Base-by-base conservation (phyloP, 2,329 filamentous ascomycete species). In the Phoma herbarum region DNA sequence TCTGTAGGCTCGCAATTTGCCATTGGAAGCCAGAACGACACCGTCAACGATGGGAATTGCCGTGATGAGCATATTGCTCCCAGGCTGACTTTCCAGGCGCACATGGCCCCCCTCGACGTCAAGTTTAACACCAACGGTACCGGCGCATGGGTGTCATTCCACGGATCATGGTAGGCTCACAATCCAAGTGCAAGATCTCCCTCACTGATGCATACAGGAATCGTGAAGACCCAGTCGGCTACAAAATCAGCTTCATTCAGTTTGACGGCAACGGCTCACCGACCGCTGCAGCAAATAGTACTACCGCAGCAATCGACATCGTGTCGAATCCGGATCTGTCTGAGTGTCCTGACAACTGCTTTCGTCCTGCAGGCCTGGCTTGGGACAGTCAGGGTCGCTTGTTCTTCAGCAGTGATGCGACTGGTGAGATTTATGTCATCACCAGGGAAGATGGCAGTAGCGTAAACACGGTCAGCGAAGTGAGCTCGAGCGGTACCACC, bases 31-130 rank as follows among this genome's bases (percentile, higher is more conserved):
- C 77, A 78, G 56, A 80, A 81, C 60, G 66, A 64, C 22, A 82
- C 79, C 10, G 71, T 81, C 59, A 84, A 84, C 54, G 83, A 85
- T 57, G 75, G 71, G 0, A 77, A 77, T 25, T 85, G 83, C 66
- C 68, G 72, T 12, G 62, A 75, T 2, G 73, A 80, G 10, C 68
- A 70, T 1, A 64, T 79, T n/a, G 70, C 79, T 4, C 79, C 83
- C 5, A 72, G 85, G 1, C 77, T 92, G 26, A 85, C 85, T 0
- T 86, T 89, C 70, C 78, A 83, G 49, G 85, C 90, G 1, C 90
- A 93, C 70, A 88, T 84, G 71, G 89, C 90, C 0, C 90, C 90
- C 0, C 79, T 92, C 0, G 89, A 91, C 63, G 85, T 92, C 69
- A 86, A 86, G 60, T 93, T 93, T 78, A 81, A 85, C 62, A 68